Evolutionary conservation across 768 basidiomycete genomes (phyloP).

Genomic region (Lactarius vividus): DNA sequence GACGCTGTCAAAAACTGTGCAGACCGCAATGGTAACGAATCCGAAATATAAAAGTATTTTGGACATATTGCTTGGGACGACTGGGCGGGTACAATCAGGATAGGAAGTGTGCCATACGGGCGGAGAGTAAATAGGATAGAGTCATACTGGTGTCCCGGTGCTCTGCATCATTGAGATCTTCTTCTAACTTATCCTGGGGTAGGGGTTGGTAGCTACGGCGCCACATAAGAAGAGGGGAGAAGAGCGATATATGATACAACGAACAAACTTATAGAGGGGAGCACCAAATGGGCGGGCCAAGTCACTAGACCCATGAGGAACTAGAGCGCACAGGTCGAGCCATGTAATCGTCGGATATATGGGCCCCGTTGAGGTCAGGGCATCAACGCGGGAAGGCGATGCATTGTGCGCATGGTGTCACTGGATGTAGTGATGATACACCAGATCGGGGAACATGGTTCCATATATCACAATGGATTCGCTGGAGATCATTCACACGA

Average conservation of each 20-base stretch:
- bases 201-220: conserved; percentile 1
- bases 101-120: background rate
- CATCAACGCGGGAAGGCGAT: too few species aligned
- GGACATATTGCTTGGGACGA: background rate
- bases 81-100: conserved; percentile 4
- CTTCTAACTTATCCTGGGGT: background rate
- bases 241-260: too few species aligned
- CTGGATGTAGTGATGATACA: too few species aligned
- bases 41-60: background rate
- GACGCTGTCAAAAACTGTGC: conserved; percentile 2
- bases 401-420: too few species aligned
- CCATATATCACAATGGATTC: too few species aligned
- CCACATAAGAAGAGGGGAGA: conserved; percentile 5
- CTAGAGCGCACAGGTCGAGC: too few species aligned
- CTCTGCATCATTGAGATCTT: background rate
- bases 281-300: background rate
- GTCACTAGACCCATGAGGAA: too few species aligned
- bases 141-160: conserved; percentile 4
- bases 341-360: too few species aligned
- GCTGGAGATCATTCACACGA: too few species aligned
- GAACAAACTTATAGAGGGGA: background rate
- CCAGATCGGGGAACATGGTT: too few species aligned
- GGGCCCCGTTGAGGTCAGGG: too few species aligned
- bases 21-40: conserved; percentile 3
- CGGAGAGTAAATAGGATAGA: background rate